A percentile compares a stretch with the other conserved stretches of the same genome.
Conservation (phyloP, 192 early-diverging fungal species). For the Piromyces finnis region DNA sequence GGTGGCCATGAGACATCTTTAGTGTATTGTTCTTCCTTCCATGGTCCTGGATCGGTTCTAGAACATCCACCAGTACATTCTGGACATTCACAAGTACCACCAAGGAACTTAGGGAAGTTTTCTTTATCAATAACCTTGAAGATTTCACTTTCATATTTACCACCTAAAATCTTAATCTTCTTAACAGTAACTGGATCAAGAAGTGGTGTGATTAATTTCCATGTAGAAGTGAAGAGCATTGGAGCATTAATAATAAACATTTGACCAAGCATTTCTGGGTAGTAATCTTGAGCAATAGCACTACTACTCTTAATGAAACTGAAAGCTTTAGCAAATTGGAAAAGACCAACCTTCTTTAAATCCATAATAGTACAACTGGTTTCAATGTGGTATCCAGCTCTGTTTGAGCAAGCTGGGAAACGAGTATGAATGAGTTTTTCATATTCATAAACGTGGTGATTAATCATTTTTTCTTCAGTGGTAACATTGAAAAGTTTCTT, state of each 20-base stretch:
- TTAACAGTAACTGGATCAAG: conserved; percentile 44
- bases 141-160: conserved; percentile 31
- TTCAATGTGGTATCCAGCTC: conserved; percentile 48
- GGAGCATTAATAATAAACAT: conserved; percentile 91
- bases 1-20: background rate
- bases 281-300: conserved; percentile 78
- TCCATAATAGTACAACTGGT: conserved; percentile 81
- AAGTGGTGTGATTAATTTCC: conserved; percentile 58
- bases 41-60: conserved; percentile 22
- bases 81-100: conserved; percentile 55
- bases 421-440: conserved; percentile 50
- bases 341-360: conserved; percentile 65
- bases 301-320: conserved; percentile 52
- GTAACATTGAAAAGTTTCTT: conserved; percentile 41
- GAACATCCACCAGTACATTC: conserved; percentile 49
- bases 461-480: conserved; percentile 46
- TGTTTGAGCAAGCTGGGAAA: conserved; percentile 58
- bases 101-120: conserved; percentile 50
- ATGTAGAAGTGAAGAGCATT: conserved; percentile 65
- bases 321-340: conserved; percentile 49
- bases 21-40: conserved; percentile 11
- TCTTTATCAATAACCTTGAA: conserved; percentile 42
- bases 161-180: conserved; percentile 46
- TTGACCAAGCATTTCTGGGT: conserved; percentile 82
- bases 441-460: conserved; percentile 57